These are phyloP conservation scores for Metschnikowia matae DNA, from an alignment of 805 yeast species.

Conservation along the genomic window DNA sequence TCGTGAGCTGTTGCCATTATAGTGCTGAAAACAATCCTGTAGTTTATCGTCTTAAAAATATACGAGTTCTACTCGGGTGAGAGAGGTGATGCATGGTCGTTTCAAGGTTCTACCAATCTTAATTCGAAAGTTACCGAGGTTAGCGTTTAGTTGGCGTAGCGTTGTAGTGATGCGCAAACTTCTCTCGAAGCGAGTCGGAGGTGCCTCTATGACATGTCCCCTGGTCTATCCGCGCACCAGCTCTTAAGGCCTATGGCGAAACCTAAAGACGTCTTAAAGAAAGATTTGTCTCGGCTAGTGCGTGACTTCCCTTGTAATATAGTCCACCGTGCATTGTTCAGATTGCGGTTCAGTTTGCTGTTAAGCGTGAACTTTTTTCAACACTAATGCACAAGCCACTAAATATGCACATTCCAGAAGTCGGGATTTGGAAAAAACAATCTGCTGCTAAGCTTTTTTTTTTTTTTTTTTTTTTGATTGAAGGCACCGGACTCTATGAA, in stretches of 20 bases:
- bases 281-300: background rate
- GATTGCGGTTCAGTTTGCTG: background rate
- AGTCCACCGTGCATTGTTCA: constrained; percentile 3
- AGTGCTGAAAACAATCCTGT: background rate
- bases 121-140: background rate
- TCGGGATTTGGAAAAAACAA: background rate
- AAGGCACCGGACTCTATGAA: background rate
- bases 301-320: background rate
- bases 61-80: constrained; percentile 2
- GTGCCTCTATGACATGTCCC: background rate
- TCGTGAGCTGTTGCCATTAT: background rate
- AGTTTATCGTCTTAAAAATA: background rate
- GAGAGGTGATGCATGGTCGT: background rate
- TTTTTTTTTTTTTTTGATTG: background rate
- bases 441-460: background rate
- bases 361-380: background rate
- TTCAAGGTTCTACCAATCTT: background rate
- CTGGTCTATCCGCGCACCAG: constrained; percentile 1
- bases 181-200: constrained; percentile 4
- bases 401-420: background rate
- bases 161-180: constrained; percentile 3
- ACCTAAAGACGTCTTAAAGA: background rate
- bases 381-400: background rate
- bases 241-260: background rate
- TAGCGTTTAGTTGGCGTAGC: background rate